Evolutionary conservation across 2,329 filamentous ascomycete species (phyloP).

Genomic region (Mycosphaerella sp.): DNA sequence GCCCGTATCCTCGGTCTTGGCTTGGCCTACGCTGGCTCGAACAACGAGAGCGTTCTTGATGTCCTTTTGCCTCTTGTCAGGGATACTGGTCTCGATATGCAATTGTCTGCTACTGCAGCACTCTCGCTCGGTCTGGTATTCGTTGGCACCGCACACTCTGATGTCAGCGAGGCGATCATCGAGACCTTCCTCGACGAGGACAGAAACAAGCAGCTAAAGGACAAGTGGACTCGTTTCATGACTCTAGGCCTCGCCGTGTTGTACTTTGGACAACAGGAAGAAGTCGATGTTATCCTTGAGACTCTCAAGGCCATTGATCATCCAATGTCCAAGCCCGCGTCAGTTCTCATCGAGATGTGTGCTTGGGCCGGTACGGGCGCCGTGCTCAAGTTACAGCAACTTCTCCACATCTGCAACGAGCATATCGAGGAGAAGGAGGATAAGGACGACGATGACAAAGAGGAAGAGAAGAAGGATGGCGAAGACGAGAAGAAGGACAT

Average conservation of each 20-base stretch:
- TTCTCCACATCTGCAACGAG: conserved; percentile 97
- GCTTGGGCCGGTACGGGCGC: conserved; percentile 97
- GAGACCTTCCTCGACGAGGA: conserved; percentile 92
- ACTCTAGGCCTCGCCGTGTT: conserved; percentile 86
- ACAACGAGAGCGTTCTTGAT: conserved; percentile 82
- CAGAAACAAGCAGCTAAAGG: conserved; percentile 79
- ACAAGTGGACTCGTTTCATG: conserved; percentile 98
- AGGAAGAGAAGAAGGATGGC: conserved; percentile 63
- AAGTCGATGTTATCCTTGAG: conserved; percentile 96
- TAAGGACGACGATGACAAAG: conserved; percentile 49
- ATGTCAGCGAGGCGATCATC: conserved; percentile 87
- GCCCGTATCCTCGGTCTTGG: conserved; percentile 94
- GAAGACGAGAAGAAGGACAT: conserved; percentile 64
- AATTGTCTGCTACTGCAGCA: conserved; percentile 92
- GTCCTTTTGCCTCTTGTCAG: conserved; percentile 78
- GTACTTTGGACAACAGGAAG: conserved; percentile 94
- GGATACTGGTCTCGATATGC: conserved; percentile 82
- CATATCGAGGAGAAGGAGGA: conserved; percentile 82
- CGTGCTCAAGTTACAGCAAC: conserved; percentile 92
- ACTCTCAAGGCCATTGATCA: conserved; percentile 96
- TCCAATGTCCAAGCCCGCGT: conserved; percentile 93
- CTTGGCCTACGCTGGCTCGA: conserved; percentile 87
- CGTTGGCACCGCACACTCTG: conserved; percentile 84
- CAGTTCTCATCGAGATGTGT: conserved; percentile 89
- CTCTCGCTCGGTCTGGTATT: conserved; percentile 85